A percentile compares a stretch with the other conserved stretches of the same genome.
Conservation (phyloP, 2,329 filamentous ascomycete genomes). For the Herpotrichia juniperi region DNA sequence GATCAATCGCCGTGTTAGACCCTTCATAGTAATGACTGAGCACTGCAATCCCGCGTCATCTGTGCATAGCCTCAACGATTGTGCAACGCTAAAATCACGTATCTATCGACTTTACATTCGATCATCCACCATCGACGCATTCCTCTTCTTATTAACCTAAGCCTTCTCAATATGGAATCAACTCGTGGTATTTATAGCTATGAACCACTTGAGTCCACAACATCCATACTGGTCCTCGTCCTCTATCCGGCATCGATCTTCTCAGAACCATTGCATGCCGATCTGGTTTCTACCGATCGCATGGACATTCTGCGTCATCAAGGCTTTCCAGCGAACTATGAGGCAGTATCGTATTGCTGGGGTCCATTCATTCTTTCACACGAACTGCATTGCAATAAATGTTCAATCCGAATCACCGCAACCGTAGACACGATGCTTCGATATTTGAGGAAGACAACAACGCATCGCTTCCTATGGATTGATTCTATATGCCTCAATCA, state of each 20-base stretch:
- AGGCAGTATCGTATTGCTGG: not conserved
- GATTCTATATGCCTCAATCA: conserved; percentile 11
- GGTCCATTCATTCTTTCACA: not conserved
- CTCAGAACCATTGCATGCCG: not conserved
- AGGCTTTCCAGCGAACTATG: not conserved
- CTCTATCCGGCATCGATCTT: not conserved
- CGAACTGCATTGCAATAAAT: not conserved
- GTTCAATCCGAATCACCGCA: not conserved
- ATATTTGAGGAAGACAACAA: not conserved
- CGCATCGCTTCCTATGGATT: conserved; percentile 1
- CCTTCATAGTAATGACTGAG: no score
- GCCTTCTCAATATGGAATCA: not conserved
- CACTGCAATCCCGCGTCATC: no score
- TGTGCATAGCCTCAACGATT: no score
- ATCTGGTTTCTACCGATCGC: not conserved
- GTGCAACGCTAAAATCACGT: no score
- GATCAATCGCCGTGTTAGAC: no score
- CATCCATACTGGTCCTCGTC: not conserved
- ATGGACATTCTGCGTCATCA: not conserved
- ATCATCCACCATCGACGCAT: no score
- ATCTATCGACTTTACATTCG: no score
- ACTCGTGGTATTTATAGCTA: not conserved
- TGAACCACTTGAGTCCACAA: not conserved
- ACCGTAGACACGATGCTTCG: not conserved
- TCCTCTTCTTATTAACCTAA: no score